Conservation (phyloP, 805 yeast species). For the Jamesozyma rosinii region DNA sequence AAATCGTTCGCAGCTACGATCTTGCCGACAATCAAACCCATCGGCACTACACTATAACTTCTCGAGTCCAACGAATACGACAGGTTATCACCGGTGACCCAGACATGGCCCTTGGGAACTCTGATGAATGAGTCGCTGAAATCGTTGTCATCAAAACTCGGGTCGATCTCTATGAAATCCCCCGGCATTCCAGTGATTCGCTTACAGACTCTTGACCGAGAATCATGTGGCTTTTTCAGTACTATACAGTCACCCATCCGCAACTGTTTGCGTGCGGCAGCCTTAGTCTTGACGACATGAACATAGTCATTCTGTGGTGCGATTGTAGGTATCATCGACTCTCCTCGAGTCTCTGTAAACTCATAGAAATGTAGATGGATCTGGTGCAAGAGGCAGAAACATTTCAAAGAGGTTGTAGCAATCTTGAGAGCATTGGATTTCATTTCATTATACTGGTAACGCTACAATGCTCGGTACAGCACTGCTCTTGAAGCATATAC, state of each 20-base stretch:
- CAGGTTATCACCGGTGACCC: conserved; percentile 95
- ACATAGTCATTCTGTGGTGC: conserved; percentile 69
- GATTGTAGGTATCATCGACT: conserved; percentile 90
- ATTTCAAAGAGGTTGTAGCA: conserved; percentile 3
- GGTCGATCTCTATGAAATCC: conserved; percentile 73
- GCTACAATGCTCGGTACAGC: too few species aligned
- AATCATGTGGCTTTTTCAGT: conserved; percentile 83
- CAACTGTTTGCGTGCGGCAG: conserved; percentile 19
- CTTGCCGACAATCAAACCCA: conserved; percentile 82
- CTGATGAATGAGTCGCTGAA: conserved; percentile 43
- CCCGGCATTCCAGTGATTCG: conserved; percentile 96
- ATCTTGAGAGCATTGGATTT: neutral
- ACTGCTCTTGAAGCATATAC: too few species aligned
- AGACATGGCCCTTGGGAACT: conserved; percentile 90
- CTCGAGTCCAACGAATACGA: conserved; percentile 83
- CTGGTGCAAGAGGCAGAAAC: conserved; percentile 53
- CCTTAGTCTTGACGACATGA: conserved; percentile 53
- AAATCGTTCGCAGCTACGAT: conserved; percentile 62
- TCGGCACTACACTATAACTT: conserved; percentile 79
- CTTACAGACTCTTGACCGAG: conserved; percentile 78
- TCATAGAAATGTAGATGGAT: conserved; percentile 60
- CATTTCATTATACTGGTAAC: neutral
- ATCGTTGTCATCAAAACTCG: conserved; percentile 38
- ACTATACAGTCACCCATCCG: conserved; percentile 81
- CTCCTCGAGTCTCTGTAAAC: conserved; percentile 78